phyloP scores from a whole-genome alignment of 257 asterid genomes.

The Jacaranda mimosifolia region DNA sequence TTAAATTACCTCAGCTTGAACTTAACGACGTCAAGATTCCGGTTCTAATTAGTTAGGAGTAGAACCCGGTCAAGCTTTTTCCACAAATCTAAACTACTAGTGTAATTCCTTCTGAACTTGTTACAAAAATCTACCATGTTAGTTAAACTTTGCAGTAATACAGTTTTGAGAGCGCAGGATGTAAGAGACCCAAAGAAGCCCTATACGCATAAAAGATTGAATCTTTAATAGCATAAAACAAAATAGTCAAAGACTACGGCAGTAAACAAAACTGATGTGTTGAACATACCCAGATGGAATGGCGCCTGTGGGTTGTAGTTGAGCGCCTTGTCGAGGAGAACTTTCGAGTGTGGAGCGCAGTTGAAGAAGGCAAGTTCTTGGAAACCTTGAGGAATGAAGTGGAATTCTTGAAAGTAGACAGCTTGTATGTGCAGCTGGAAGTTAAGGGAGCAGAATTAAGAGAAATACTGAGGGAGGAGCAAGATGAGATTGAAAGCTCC shows the following conservation, averaged over 20 bases:
- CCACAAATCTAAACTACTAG: neutral
- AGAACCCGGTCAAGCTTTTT: neutral
- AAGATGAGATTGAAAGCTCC: constrained; percentile 66
- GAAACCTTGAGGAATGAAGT: constrained; percentile 38
- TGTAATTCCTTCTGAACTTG: neutral
- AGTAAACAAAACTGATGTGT: neutral
- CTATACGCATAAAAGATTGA: neutral
- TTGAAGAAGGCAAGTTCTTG: constrained; percentile 35
- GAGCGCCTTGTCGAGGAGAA: constrained; percentile 39
- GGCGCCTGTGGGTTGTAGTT: constrained; percentile 35
- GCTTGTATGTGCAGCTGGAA: constrained; percentile 28
- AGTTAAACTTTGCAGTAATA: neutral
- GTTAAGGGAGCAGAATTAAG: constrained; percentile 14
- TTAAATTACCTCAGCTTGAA: neutral
- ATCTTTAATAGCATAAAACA: neutral
- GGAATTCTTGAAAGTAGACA: constrained; percentile 37
- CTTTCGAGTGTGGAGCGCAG: constrained; percentile 26
- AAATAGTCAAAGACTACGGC: neutral
- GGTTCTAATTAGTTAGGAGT: neutral
- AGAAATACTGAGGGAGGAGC: constrained; percentile 45
- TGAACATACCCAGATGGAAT: constrained; percentile 59
- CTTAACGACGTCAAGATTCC: neutral
- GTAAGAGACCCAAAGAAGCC: neutral
- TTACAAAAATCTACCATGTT: neutral
- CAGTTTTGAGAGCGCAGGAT: neutral